phyloP scores from a whole-genome alignment of 495 filamentous ascomycete species.

The Tuber melanosporum region DNA sequence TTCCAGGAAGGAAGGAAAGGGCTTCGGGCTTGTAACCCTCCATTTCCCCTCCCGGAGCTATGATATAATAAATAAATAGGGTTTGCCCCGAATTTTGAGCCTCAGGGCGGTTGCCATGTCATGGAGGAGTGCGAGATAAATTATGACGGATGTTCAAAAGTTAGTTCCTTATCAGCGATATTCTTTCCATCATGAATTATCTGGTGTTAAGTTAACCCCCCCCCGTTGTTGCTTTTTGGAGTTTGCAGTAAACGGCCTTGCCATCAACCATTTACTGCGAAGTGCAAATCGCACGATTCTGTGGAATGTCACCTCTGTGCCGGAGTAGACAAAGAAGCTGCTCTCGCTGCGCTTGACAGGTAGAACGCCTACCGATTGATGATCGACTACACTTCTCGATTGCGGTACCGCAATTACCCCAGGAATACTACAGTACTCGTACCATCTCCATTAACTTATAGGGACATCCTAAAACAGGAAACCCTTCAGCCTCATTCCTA shows the following conservation, averaged over 20 bases:
- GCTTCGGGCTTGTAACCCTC: not conserved
- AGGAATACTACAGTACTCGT: not conserved
- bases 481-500: not conserved
- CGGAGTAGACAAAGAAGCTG: no score
- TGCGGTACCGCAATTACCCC: not conserved
- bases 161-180: not conserved
- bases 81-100: constrained; percentile 1
- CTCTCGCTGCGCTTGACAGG: not conserved
- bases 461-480: not conserved
- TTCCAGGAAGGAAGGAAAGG: not conserved
- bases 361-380: not conserved
- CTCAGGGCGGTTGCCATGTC: not conserved
- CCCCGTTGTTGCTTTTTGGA: not conserved
- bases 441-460: not conserved
- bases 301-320: not conserved
- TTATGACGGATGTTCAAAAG: not conserved
- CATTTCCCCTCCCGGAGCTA: not conserved
- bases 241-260: not conserved
- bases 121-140: not conserved
- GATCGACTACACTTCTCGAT: not conserved
- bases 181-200: not conserved
- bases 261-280: not conserved
- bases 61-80: not conserved
- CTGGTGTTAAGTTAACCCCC: not conserved
- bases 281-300: not conserved